Evolutionary conservation across 768 basidiomycete species (phyloP).

Genomic region (Lepiota venenata): DNA sequence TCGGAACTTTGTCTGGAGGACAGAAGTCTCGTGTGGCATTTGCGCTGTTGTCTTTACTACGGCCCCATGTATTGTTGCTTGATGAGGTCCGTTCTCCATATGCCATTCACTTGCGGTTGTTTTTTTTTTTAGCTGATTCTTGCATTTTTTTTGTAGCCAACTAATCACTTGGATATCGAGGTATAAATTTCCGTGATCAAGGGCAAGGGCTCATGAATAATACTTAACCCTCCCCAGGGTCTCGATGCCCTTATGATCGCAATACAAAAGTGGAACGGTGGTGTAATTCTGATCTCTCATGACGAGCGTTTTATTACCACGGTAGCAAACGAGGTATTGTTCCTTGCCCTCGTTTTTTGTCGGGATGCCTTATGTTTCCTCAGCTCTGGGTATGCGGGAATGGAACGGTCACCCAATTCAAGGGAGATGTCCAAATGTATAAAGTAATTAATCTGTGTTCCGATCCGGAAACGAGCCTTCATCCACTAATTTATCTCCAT

Average conservation of each 20-base stretch:
- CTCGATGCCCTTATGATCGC: constrained; percentile 93
- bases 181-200: constrained; percentile 30
- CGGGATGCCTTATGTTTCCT: constrained; percentile 10
- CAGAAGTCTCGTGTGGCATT: constrained; percentile 97
- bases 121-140: constrained; percentile 1
- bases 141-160: constrained; percentile 48
- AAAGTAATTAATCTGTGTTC: constrained; percentile 49
- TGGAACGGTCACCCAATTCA: constrained; percentile 77
- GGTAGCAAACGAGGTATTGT: constrained; percentile 75
- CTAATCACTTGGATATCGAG: constrained; percentile 96
- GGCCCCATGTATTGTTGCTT: constrained; percentile 88
- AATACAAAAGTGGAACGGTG: constrained; percentile 78
- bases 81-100: constrained; percentile 69
- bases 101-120: not conserved
- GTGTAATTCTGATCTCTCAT: constrained; percentile 92
- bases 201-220: not conserved
- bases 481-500: constrained; percentile 5
- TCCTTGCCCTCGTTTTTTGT: not conserved
- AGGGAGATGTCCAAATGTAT: constrained; percentile 87
- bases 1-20: constrained; percentile 91
- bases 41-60: constrained; percentile 78
- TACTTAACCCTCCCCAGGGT: constrained; percentile 43
- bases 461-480: not conserved
- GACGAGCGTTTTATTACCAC: constrained; percentile 94
- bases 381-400: constrained; percentile 95